Conservation (phyloP, 2,329 filamentous ascomycete species). For the Aspergillus tamarii region DNA sequence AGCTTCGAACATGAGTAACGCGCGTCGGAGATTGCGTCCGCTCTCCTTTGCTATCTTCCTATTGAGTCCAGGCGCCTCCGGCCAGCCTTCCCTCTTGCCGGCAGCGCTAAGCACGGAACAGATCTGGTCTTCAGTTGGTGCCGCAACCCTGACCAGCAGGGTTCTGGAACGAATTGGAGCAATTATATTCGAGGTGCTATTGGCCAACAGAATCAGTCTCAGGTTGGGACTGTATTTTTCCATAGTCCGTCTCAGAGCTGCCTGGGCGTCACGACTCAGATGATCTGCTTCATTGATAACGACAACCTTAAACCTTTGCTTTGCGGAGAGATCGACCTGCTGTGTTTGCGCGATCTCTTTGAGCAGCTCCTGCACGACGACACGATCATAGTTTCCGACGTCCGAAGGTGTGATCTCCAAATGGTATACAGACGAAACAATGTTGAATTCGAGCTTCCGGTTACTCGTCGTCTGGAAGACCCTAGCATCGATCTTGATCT, state of each 20-base stretch:
- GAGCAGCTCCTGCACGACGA: constrained; percentile 91
- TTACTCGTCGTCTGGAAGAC: constrained; percentile 95
- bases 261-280: constrained; percentile 90
- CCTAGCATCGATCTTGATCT: constrained; percentile 98
- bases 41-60: constrained; percentile 86
- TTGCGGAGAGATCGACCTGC: constrained; percentile 91
- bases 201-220: constrained; percentile 86
- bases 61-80: constrained; percentile 74
- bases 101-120: constrained; percentile 70
- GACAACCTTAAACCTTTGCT: constrained; percentile 95
- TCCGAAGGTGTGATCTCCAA: constrained; percentile 98
- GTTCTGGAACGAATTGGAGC: constrained; percentile 95
- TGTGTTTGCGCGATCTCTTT: constrained; percentile 99
- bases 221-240: constrained; percentile 98
- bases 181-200: constrained; percentile 97
- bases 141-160: constrained; percentile 86
- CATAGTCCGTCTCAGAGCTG: constrained; percentile 92
- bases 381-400: constrained; percentile 93
- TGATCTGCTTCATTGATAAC: constrained; percentile 99
- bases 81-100: constrained; percentile 82
- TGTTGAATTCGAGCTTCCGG: constrained; percentile 98
- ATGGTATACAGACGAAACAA: constrained; percentile 95
- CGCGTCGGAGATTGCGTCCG: constrained; percentile 84
- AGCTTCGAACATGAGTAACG: constrained; percentile 94
- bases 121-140: constrained; percentile 84